phyloP scores from a whole-genome alignment of 345 rosid species.

The Ceriops decandra region DNA sequence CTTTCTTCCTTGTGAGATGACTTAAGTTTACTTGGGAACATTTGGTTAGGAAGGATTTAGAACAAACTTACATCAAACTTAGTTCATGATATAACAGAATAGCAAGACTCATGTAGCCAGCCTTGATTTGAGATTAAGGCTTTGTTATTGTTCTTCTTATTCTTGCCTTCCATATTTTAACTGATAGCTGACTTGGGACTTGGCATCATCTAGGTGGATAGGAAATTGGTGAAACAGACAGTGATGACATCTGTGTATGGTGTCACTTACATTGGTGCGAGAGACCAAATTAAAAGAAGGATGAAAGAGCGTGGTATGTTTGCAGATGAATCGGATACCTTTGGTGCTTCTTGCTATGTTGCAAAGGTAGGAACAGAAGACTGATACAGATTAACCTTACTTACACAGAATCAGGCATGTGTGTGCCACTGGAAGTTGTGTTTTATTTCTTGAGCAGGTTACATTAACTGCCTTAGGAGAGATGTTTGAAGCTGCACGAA shows the following conservation, averaged over 20 bases:
- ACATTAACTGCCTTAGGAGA: constrained; percentile 85
- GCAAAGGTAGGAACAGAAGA: constrained; percentile 63
- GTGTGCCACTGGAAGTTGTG: background rate
- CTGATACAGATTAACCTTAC: background rate
- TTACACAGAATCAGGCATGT: constrained; percentile 1
- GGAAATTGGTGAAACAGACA: constrained; percentile 98
- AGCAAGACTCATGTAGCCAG: too few species aligned
- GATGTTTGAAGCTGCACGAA: constrained; percentile 96
- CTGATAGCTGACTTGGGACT: constrained; percentile 24
- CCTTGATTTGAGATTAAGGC: too few species aligned
- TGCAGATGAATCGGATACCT: constrained; percentile 53
- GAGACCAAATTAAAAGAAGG: constrained; percentile 91
- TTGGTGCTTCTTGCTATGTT: constrained; percentile 84
- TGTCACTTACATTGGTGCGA: constrained; percentile 90
- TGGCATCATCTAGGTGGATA: constrained; percentile 65
- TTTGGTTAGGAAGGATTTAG: too few species aligned
- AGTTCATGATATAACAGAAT: too few species aligned
- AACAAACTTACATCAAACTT: too few species aligned
- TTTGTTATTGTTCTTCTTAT: too few species aligned
- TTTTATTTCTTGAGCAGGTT: constrained; percentile 45
- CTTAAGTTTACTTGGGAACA: too few species aligned
- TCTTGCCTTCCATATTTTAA: background rate
- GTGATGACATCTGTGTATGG: constrained; percentile 99
- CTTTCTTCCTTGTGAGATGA: background rate
- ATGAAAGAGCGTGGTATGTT: constrained; percentile 77